These are phyloP conservation scores for Boletus subluridellus DNA, from an alignment of 1,284 basidiomycete species.

Conservation along the genomic window DNA sequence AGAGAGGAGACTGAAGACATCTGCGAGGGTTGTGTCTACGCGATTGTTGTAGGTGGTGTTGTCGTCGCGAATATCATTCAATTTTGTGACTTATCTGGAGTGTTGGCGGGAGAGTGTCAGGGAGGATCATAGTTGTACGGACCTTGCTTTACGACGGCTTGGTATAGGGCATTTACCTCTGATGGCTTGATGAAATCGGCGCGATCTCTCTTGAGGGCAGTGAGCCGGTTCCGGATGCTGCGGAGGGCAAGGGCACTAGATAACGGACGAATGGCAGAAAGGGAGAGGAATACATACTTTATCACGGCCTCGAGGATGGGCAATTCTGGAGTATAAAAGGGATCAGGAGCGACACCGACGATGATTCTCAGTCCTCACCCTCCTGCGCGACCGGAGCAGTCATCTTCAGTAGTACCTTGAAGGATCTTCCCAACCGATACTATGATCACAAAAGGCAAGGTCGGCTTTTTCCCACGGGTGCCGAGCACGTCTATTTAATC, in stretches of 20 bases:
- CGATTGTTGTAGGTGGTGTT: slow-evolving; percentile 77
- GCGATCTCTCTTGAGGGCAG: slow-evolving; percentile 85
- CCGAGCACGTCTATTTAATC: slow-evolving; percentile 15
- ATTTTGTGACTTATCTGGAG: slow-evolving; percentile 69
- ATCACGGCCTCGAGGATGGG: slow-evolving; percentile 95
- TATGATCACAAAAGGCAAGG: slow-evolving; percentile 36
- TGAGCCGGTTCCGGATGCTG: slow-evolving; percentile 89
- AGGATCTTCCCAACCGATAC: background rate
- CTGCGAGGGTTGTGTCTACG: slow-evolving; percentile 87
- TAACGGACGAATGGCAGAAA: slow-evolving; percentile 11
- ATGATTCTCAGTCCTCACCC: slow-evolving; percentile 41
- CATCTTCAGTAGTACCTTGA: slow-evolving; percentile 37
- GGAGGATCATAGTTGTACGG: slow-evolving; percentile 15
- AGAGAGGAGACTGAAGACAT: slow-evolving; percentile 90
- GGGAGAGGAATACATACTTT: slow-evolving; percentile 54
- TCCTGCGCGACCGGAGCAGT: slow-evolving; percentile 68
- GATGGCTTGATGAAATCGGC: slow-evolving; percentile 86
- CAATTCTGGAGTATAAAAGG: slow-evolving; percentile 57
- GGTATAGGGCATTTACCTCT: slow-evolving; percentile 93
- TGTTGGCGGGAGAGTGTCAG: background rate
- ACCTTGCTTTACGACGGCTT: slow-evolving; percentile 94
- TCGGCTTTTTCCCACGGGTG: slow-evolving; percentile 29
- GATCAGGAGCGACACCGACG: slow-evolving; percentile 6
- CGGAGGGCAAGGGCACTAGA: slow-evolving; percentile 25
- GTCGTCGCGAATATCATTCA: slow-evolving; percentile 89